These are phyloP conservation scores for Isoetes engelmannii DNA, from an alignment of 83 land plant species.

Conservation along the genomic window DNA sequence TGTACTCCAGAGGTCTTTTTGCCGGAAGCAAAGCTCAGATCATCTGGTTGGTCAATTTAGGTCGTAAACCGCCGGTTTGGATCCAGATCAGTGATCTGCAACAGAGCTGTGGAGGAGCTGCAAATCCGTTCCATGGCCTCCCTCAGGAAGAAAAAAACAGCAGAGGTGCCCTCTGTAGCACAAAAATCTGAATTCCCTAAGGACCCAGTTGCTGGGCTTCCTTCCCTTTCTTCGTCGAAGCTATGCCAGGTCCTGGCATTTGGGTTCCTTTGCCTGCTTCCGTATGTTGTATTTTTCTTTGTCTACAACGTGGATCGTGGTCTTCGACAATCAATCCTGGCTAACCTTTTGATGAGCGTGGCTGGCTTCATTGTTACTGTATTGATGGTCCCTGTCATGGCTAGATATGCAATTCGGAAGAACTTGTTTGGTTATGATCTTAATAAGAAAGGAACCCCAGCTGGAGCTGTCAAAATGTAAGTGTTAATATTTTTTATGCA, in stretches of 20 bases:
- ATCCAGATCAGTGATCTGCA: no score
- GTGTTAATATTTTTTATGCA: conserved; percentile 10
- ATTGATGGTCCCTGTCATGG: conserved; percentile 63
- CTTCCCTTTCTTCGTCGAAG: no score
- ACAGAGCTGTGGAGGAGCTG: no score
- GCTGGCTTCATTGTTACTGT: conserved; percentile 54
- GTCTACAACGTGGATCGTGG: conserved; percentile 48
- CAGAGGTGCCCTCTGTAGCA: no score
- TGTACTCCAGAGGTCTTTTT: no score
- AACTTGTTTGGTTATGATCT: conserved; percentile 87
- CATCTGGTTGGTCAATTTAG: no score
- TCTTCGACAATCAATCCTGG: conserved; percentile 53
- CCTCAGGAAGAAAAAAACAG: no score
- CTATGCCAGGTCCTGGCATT: conserved; percentile 20
- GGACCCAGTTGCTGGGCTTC: no score
- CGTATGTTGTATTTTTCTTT: conserved; percentile 46
- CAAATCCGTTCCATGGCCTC: no score
- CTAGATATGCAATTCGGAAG: conserved; percentile 52
- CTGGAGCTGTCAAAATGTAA: conserved; percentile 83
- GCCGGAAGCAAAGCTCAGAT: no score
- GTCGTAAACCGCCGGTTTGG: no score
- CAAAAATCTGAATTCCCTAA: no score
- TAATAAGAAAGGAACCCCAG: conserved; percentile 86
- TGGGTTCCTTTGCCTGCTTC: conserved; percentile 33
- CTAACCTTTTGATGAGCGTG: conserved; percentile 61